Conservation (phyloP, 352 stramenopile genomes). For the Pythium monospermum region DNA sequence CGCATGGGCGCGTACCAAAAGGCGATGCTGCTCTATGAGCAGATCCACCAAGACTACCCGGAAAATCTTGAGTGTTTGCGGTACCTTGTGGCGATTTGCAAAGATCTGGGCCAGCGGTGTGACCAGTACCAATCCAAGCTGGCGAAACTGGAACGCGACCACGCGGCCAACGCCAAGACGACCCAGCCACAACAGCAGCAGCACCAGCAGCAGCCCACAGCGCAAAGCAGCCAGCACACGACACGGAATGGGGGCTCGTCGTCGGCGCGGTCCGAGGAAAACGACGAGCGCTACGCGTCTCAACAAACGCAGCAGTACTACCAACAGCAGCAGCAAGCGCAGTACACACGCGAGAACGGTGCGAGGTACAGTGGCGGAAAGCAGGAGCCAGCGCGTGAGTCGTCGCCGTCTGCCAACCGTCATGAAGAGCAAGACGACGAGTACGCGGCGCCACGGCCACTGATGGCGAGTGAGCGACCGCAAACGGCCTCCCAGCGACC, state of each 20-base stretch:
- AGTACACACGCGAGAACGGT: slow-evolving; percentile 16
- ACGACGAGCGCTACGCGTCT: slow-evolving; percentile 22
- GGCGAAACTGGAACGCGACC: slow-evolving; percentile 83
- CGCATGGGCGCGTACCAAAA: slow-evolving; percentile 91
- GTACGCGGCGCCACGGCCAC: slow-evolving; percentile 30
- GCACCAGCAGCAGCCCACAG: slow-evolving; percentile 14
- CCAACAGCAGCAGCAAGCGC: slow-evolving; percentile 18
- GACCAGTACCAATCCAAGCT: slow-evolving; percentile 92
- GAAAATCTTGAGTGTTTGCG: slow-evolving; percentile 91
- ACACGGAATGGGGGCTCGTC: slow-evolving; percentile 12
- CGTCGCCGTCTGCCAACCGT: slow-evolving; percentile 16
- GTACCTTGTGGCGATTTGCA: slow-evolving; percentile 92
- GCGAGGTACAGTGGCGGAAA: slow-evolving; percentile 10
- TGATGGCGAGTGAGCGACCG: slow-evolving; percentile 29
- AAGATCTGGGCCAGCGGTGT: slow-evolving; percentile 90
- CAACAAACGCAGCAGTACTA: slow-evolving; percentile 20
- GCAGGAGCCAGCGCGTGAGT: neutral
- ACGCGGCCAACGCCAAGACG: slow-evolving; percentile 36
- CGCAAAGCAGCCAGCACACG: slow-evolving; percentile 5
- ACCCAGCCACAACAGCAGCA: slow-evolving; percentile 21
- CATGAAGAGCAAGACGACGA: slow-evolving; percentile 33
- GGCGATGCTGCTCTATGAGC: slow-evolving; percentile 92
- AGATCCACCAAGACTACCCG: slow-evolving; percentile 93
- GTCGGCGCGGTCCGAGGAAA: slow-evolving; percentile 28
- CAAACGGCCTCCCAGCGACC: slow-evolving; percentile 20